phyloP scores from a whole-genome alignment of 305 asterid genomes.

The Plantago coronopus region DNA sequence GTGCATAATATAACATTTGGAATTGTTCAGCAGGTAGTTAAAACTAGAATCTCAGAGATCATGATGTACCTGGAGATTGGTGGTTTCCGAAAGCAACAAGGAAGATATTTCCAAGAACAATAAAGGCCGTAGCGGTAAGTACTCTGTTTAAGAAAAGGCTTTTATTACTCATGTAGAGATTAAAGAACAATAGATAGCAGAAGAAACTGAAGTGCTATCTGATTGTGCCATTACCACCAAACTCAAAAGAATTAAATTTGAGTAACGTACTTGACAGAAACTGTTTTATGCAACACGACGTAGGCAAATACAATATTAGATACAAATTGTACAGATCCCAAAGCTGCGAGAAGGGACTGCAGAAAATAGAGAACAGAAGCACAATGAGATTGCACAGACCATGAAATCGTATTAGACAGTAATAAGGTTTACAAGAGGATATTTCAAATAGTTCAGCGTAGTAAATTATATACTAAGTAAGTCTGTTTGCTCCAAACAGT shows the following conservation, averaged over 20 bases:
- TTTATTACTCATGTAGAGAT: slow-evolving; percentile 6
- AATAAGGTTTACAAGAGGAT: slow-evolving; percentile 7
- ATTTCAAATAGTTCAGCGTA: slow-evolving; percentile 15
- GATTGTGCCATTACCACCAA: slow-evolving; percentile 18
- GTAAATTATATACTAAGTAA: slow-evolving; percentile 15
- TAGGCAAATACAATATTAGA: slow-evolving; percentile 88
- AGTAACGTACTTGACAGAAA: slow-evolving; percentile 67
- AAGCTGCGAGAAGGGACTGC: slow-evolving; percentile 97
- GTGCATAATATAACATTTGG: slow-evolving; percentile 1
- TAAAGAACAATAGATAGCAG: slow-evolving; percentile 10
- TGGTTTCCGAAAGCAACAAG: slow-evolving; percentile 98
- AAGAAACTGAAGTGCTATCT: slow-evolving; percentile 18
- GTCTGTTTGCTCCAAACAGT: slow-evolving; percentile 19
- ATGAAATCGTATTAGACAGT: slow-evolving; percentile 1
- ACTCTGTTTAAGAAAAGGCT: slow-evolving; percentile 51
- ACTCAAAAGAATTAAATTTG: slow-evolving; percentile 20
- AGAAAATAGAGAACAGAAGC: slow-evolving; percentile 21
- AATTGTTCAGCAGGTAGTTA: slow-evolving; percentile 18
- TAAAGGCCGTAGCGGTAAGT: slow-evolving; percentile 83
- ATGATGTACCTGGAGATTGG: slow-evolving; percentile 85
- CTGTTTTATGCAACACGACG: slow-evolving; percentile 80
- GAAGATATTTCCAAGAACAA: slow-evolving; percentile 92
- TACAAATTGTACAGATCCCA: slow-evolving; percentile 93
- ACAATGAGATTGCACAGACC: slow-evolving; percentile 20
- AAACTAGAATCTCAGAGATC: slow-evolving; percentile 24